Base-by-base conservation (phyloP, 2,329 filamentous ascomycete species). In the Ophiostoma angusticollis region DNA sequence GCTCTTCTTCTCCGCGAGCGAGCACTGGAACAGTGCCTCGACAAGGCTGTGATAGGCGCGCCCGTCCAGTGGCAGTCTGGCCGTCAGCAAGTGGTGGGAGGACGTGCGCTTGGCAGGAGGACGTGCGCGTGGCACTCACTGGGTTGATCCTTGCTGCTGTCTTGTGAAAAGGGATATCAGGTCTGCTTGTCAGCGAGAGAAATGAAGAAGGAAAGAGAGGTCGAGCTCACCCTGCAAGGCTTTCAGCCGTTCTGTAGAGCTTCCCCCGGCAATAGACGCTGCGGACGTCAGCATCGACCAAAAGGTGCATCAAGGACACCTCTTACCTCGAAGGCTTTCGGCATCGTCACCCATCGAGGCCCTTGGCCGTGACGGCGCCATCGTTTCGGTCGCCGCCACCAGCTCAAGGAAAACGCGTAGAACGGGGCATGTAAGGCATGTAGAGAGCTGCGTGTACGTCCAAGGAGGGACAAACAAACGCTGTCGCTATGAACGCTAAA, bases 31-130 rank as follows among this genome's bases (percentile, higher is more conserved):
- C 3, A 96, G 63, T 1, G 74, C 72, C 52, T 95, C 85, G 50
- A 84, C 84, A 31, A 95, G 76, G 43, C 73, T 72, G 52, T 91
- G 80, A 49, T 83, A 93, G n/a, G 72, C 72, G 54, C 81, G 83
- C 54, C 93, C 84, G 32, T 70, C 72, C 24, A 94, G 63, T 11
- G 58, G 41, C 22, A 31, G 42, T 40, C 44, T 50, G 25, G 3
- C n/a, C 3, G 24, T 19, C 9, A 17, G 32, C 42, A 9, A 44
- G 44, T 13, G 12, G 7, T 23, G 12, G 16, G 12, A 29, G n/a
- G n/a, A 19, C 14, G 24, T 4, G 4, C 12, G 2, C 6, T 24
- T 14, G 23, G 14, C 17, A 28, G 8, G 16, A 9, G n/a, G n/a
- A 16, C 6, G 16, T 9, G 5, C 1, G 12, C 12, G 16, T 21